Evolutionary conservation across 2,329 filamentous ascomycete species (phyloP).

Genomic region (Pestalotiopsis sp.): DNA sequence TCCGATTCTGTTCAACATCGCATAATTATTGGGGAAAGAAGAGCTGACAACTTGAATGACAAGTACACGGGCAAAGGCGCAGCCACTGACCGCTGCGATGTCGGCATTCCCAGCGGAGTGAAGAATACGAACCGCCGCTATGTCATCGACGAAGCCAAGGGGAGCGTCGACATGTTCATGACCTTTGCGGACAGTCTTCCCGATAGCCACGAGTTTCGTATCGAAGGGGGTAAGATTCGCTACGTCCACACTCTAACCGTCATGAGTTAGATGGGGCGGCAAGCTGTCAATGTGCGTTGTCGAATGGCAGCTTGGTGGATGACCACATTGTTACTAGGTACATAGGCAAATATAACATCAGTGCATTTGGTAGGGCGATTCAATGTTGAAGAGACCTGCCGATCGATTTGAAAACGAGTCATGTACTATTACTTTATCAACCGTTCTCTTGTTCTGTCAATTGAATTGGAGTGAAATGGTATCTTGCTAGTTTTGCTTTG

Average conservation of each 20-base stretch:
- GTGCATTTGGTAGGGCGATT: rapidly evolving
- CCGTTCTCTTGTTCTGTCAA: no score
- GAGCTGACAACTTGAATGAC: background rate
- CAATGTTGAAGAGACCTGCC: no score
- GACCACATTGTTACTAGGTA: background rate
- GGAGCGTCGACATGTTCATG: conserved; percentile 30
- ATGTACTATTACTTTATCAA: no score
- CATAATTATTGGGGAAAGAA: background rate
- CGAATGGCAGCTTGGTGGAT: background rate
- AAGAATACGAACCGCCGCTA: conserved; percentile 32
- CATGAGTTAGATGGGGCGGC: background rate
- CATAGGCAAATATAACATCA: no score
- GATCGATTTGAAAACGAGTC: no score
- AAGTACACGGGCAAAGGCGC: conserved; percentile 25
- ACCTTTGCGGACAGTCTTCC: conserved; percentile 31
- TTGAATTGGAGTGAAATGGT: no score
- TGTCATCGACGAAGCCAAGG: conserved; percentile 31
- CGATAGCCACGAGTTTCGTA: conserved; percentile 31
- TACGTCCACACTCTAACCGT: conserved; percentile 31
- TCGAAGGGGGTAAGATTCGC: conserved; percentile 32
- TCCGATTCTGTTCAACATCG: background rate
- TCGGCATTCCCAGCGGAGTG: conserved; percentile 30
- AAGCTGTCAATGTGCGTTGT: background rate
- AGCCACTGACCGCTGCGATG: conserved; percentile 24
- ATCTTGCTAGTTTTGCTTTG: background rate